Base-by-base conservation (phyloP, 2,329 filamentous ascomycete species). In the Curvularia hawaiiensis region DNA sequence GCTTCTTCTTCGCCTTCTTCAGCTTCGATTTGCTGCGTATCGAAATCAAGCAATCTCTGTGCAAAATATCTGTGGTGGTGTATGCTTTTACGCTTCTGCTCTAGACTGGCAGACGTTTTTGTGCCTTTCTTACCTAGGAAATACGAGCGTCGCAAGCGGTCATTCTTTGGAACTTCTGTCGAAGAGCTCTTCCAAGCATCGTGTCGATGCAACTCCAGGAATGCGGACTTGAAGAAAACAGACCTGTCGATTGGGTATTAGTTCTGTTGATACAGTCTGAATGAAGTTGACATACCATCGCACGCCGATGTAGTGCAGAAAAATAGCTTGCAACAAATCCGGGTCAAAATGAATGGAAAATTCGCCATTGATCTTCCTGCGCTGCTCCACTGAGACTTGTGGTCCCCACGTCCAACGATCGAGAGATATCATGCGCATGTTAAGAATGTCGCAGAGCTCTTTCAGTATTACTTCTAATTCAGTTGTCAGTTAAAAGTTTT, bases 1-100 rank as follows among this genome's bases (percentile, higher is more conserved):
- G 69, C 70, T 33, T 75, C 70, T 43, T 75, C 71, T 53, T 75
- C 69, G 4, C 71, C 72, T 40, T 75, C 70, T 6, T 65, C 41
- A 2, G 60, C 52, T 46, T 73, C 64, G 9, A 70, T 39, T 12
- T 54, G 50, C 48, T 74, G 72, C 3, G 53, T 45, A 2, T 64
- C 60, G 18, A 63, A 48, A 18, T 72, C 68, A 14, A 73, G 53
- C 1, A 75, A 48, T 39, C 73, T 69, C 26, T 68, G 56, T 10
- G 61, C 59, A 41, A 72, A 72, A 52, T 74, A 75, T 1, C 45
- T 57, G 4, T 60, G 59, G 2, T 54, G 57, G 28, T 73, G 64
- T 2, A 20, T 67, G 1, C 53, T 54, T 47, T 45, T 56, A 6
- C 71, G 69, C 45, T 60, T 62, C n/a, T 51, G 16, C n/a, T 70